Evolutionary conservation across 2,329 filamentous ascomycete genomes (phyloP).

Genomic region (Sporothrix dimorphospora): DNA sequence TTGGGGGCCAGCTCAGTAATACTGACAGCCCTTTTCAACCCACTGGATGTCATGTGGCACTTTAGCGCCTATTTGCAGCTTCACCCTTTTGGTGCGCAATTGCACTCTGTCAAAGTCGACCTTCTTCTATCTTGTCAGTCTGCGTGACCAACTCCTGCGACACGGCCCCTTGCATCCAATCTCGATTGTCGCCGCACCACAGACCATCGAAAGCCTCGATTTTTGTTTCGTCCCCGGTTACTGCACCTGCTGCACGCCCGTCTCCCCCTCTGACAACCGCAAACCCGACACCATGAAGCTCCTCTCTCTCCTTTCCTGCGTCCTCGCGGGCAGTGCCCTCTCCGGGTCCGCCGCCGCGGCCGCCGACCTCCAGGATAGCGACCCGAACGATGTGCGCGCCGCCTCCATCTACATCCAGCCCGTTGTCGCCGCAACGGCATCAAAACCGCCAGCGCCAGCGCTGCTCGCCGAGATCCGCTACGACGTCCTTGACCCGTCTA

Average conservation of each 20-base stretch:
- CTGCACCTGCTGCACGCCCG: not conserved
- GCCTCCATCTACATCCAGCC: slow-evolving; percentile 60
- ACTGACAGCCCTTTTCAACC: too few species aligned
- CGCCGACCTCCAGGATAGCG: slow-evolving; percentile 24
- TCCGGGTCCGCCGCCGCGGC: not conserved
- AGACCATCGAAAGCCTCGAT: not conserved
- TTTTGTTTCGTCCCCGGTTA: not conserved
- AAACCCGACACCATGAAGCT: slow-evolving; percentile 20
- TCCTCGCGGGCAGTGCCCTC: slow-evolving; percentile 6
- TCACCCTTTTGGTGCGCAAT: slow-evolving; percentile 17
- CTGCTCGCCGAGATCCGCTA: slow-evolving; percentile 61
- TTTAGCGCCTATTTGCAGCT: slow-evolving; percentile 10
- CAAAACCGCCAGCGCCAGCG: slow-evolving; percentile 40
- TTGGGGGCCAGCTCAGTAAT: not conserved
- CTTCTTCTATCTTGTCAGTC: slow-evolving; percentile 15
- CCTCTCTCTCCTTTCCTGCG: slow-evolving; percentile 22
- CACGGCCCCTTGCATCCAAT: not conserved
- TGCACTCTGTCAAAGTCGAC: not conserved
- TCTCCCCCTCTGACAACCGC: not conserved
- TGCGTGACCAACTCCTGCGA: slow-evolving; percentile 3
- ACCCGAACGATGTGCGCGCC: slow-evolving; percentile 44
- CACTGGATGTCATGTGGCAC: slow-evolving; percentile 4
- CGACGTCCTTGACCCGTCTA: slow-evolving; percentile 48
- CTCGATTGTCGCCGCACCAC: not conserved
- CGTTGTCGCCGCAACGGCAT: slow-evolving; percentile 40